A percentile compares a stretch with the other conserved stretches of the same genome.
Conservation (phyloP, 2,329 filamentous ascomycete species). For the Pseudogymnoascus sp. region DNA sequence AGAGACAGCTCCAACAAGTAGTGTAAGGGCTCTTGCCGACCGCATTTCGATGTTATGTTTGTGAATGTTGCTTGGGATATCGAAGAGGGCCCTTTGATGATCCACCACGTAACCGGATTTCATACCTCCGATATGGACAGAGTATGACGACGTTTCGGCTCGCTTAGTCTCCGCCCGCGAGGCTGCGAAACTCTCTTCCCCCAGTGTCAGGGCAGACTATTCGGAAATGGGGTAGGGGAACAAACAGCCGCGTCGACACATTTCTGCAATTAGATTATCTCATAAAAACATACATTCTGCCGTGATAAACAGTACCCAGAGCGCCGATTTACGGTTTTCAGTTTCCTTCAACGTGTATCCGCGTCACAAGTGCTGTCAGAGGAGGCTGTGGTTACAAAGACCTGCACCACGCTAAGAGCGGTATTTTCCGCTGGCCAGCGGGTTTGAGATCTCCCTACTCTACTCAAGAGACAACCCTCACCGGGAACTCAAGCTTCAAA, state of each 20-base stretch:
- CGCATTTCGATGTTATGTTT: background rate
- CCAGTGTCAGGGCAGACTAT: conserved; percentile 5
- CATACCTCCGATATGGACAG: background rate
- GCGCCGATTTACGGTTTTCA: background rate
- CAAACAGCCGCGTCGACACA: background rate
- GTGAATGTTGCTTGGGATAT: background rate
- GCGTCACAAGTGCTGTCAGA: background rate
- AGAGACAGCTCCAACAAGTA: background rate
- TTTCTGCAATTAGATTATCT: background rate
- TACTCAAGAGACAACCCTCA: conserved; percentile 6
- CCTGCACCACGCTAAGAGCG: conserved; percentile 7
- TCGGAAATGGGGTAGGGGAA: background rate
- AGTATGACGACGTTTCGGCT: conserved; percentile 7
- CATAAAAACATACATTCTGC: background rate
- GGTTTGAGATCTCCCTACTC: conserved; percentile 10
- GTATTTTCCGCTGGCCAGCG: conserved; percentile 7
- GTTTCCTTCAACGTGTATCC: background rate
- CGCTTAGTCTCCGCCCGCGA: conserved; percentile 6
- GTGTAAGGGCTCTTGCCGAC: background rate
- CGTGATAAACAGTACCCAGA: background rate
- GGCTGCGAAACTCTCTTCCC: conserved; percentile 6
- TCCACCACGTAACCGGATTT: background rate
- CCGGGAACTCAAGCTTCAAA: conserved; percentile 7
- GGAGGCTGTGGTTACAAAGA: background rate
- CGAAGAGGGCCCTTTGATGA: background rate